Conservation (phyloP, 257 asterid species). For the Gentiana macrophylla region DNA sequence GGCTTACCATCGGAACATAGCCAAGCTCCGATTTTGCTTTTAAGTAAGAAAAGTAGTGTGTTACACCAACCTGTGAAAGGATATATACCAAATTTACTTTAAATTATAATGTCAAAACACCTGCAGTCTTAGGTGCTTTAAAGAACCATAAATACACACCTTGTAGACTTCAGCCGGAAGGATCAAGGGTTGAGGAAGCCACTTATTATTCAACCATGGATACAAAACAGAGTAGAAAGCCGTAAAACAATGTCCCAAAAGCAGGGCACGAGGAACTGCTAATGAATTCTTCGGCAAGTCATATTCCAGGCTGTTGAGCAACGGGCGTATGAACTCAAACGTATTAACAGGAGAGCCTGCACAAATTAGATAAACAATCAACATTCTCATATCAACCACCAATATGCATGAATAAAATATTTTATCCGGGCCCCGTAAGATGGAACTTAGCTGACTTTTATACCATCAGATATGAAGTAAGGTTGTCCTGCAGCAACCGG, state of each 20-base stretch:
- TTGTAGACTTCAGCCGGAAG: constrained; percentile 95
- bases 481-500: constrained; percentile 94
- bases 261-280: constrained; percentile 61
- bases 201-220: constrained; percentile 52
- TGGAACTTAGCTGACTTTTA: constrained; percentile 9
- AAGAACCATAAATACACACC: constrained; percentile 21
- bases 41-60: constrained; percentile 78
- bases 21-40: constrained; percentile 93
- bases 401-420: no score
- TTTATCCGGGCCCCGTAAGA: no score
- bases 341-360: constrained; percentile 89
- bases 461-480: constrained; percentile 92
- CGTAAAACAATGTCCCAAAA: constrained; percentile 60
- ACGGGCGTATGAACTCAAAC: constrained; percentile 66
- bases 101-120: neutral
- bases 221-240: constrained; percentile 53
- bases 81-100: neutral
- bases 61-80: constrained; percentile 78
- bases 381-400: no score
- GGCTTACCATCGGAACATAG: constrained; percentile 63
- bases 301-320: constrained; percentile 64
- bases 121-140: no score
- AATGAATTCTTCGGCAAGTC: constrained; percentile 57
- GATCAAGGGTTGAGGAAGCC: constrained; percentile 92
- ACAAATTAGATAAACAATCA: neutral